Percentiles rank a stretch among this genome's conserved stretches.
Evolutionary conservation across 2,329 filamentous ascomycete genomes (phyloP).

Genomic region (Volutella citrinella): DNA sequence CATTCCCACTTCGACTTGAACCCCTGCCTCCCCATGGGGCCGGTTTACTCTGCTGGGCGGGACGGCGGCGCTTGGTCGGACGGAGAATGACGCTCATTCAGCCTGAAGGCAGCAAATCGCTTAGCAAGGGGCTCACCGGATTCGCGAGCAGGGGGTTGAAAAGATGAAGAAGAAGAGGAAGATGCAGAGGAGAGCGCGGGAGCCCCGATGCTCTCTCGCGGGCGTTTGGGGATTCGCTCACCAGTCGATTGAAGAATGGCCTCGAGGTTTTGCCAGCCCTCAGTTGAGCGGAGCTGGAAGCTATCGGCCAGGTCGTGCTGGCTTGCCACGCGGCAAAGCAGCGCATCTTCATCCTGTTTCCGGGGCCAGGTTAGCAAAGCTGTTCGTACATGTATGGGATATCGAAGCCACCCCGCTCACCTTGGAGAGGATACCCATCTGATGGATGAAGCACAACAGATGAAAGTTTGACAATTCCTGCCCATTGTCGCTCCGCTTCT

Average conservation of each 20-base stretch:
- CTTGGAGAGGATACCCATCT: constrained; percentile 79
- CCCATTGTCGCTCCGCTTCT: constrained; percentile 59
- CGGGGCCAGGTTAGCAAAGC: constrained; percentile 12
- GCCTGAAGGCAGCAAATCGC: constrained; percentile 64
- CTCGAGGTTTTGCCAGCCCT: constrained; percentile 91
- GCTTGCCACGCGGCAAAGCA: constrained; percentile 82
- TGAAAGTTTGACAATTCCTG: constrained; percentile 88
- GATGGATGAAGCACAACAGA: constrained; percentile 80
- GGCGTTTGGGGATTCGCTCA: constrained; percentile 88
- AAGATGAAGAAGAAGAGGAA: constrained; percentile 23
- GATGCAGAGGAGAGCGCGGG: constrained; percentile 24
- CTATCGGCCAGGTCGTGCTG: constrained; percentile 77
- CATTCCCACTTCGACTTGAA: too few relatives aligned
- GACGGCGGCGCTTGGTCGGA: constrained; percentile 22
- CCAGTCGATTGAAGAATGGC: constrained; percentile 94
- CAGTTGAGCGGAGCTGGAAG: constrained; percentile 78
- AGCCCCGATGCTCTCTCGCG: constrained; percentile 39
- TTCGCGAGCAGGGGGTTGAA: constrained; percentile 28
- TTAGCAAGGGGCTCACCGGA: constrained; percentile 60
- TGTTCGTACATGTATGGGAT: constrained; percentile 1
- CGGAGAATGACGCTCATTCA: constrained; percentile 42
- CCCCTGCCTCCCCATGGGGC: too few relatives aligned
- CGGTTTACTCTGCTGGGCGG: constrained; percentile 18
- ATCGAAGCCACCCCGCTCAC: constrained; percentile 50
- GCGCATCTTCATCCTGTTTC: constrained; percentile 77